Conservation (phyloP, 1,284 basidiomycete genomes). For the Ceratobasidium sp. region DNA sequence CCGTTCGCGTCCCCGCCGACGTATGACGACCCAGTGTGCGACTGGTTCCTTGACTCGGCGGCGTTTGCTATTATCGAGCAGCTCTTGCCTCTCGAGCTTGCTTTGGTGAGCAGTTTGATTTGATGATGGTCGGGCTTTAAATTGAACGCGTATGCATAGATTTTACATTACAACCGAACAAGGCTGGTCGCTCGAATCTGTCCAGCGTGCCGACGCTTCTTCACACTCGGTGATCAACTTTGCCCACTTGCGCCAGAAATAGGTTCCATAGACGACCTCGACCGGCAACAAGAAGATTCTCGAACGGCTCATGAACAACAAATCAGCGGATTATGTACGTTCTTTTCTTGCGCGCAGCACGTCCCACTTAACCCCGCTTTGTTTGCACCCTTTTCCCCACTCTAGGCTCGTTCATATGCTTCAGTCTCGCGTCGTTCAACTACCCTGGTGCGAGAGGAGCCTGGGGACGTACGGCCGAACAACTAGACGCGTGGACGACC, state of each 20-base stretch:
- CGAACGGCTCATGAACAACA: conserved; percentile 71
- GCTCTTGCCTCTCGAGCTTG: conserved; percentile 76
- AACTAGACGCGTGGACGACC: conserved; percentile 77
- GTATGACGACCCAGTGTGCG: conserved; percentile 63
- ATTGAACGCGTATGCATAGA: conserved; percentile 59
- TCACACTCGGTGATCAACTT: conserved; percentile 73
- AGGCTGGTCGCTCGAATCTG: conserved; percentile 75
- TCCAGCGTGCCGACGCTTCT: conserved; percentile 79
- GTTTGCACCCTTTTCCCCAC: background rate
- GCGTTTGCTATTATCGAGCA: conserved; percentile 56
- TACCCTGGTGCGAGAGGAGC: conserved; percentile 72
- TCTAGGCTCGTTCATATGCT: conserved; percentile 79
- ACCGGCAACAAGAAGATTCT: conserved; percentile 57
- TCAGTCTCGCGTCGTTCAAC: conserved; percentile 75
- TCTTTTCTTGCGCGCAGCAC: conserved; percentile 3
- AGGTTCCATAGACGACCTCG: conserved; percentile 51
- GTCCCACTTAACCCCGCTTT: conserved; percentile 30
- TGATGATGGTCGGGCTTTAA: background rate
- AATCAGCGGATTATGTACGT: conserved; percentile 81
- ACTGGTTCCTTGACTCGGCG: conserved; percentile 44
- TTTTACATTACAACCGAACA: conserved; percentile 87
- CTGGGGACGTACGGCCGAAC: conserved; percentile 76
- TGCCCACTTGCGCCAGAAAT: conserved; percentile 61
- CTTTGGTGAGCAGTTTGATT: conserved; percentile 65
- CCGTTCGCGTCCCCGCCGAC: conserved; percentile 75